Evolutionary conservation across 306 rosid genomes (phyloP), one percentile per base, ranked within the genome.

Genomic region (Lablab purpureus): DNA sequence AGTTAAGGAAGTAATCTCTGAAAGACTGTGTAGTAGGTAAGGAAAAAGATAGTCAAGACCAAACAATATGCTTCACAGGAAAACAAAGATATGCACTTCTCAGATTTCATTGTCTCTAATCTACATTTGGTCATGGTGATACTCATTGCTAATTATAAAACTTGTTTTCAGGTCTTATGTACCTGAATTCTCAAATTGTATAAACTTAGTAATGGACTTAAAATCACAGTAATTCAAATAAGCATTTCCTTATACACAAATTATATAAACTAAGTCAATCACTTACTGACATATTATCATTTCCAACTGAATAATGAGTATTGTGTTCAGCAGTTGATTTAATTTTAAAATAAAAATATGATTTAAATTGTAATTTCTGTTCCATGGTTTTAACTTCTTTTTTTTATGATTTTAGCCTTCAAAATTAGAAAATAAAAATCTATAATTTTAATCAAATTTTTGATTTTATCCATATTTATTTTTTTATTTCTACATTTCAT

Each of bases 21-120:
- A 21, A 67, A 40, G 7, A 17, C 15, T 21, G 22, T 51, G 18
- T 11, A 40, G 52, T 40, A 40, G 72, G 34, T 10, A 7, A 65
- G 46, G 49, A 9, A 65, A 65, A 64, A 64, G 70, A 46, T 64
- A 17, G 17, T 7, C 18, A 17, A 49, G n/a, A 67, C 54, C 72
- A 41, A 22, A 41, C 52, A 65, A 41, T 41, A 13, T 67, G 72
- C 22, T 67, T 67, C 72, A 67, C 54, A 41, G 43, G 34, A 40
- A 11, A 67, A 67, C 72, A 67, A 67, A 40, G 2, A 65, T 65
- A 21, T 67, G 52, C 18, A 21, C 72, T 67, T 21, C 19, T 40
- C 36, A 67, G 36, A 65, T 65, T 65, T 62, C 67, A 34, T 36
- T 60, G 19, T 21, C 43, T 21, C n/a, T n/a, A n/a, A n/a, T 27